Base-by-base conservation (phyloP, 2,329 filamentous ascomycete species). In the Xenoacremonium recifei region DNA sequence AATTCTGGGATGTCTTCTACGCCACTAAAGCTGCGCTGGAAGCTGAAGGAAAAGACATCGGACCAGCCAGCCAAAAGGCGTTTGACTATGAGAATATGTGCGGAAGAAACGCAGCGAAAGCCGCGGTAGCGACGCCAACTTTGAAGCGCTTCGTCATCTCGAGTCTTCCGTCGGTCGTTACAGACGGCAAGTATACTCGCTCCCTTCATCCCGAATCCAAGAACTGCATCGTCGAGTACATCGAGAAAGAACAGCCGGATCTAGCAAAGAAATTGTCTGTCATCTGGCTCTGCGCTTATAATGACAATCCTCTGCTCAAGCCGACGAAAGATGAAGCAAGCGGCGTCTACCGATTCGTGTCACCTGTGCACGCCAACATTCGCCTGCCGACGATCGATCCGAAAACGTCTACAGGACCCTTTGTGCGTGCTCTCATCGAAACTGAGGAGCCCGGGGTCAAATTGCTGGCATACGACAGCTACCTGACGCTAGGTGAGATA, bases 21-120 rank as follows among this genome's bases (percentile, higher is more conserved):
- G n/a, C n/a, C n/a, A n/a, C n/a, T n/a, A n/a, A n/a, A n/a, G n/a
- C n/a, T n/a, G 53, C 61, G 2, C 57, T 65, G 0, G 60, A 71
- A 36, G 62, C 60, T n/a, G 57, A 64, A 6, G 57, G 60, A 4
- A 58, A 59, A 35, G 67, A 66, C 2, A 39, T 50, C 6, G 56
- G 62, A 5, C 62, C 59, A 0, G 66, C 63, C 44, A 59, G 66
- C 7, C 50, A 55, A 20, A 66, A 66, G 25, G 69, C 67, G 0
- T 73, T 70, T 38, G 62, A 73, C 1, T 54, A 67, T 1, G 78
- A 81, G 53, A 48, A 67, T 3, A 58, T 60, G 12, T 72, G 79
- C 39, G 76, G 77, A 0, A 71, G 67, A 43, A 81, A 80, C 42
- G 72, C 80, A 3, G 71, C 69, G 3, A 67, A 75, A 42, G 77